A percentile compares a stretch with the other conserved stretches of the same genome.
These are phyloP conservation scores for Sporisorium graminicola DNA, from an alignment of 1,284 basidiomycete species.

Conservation along the genomic window DNA sequence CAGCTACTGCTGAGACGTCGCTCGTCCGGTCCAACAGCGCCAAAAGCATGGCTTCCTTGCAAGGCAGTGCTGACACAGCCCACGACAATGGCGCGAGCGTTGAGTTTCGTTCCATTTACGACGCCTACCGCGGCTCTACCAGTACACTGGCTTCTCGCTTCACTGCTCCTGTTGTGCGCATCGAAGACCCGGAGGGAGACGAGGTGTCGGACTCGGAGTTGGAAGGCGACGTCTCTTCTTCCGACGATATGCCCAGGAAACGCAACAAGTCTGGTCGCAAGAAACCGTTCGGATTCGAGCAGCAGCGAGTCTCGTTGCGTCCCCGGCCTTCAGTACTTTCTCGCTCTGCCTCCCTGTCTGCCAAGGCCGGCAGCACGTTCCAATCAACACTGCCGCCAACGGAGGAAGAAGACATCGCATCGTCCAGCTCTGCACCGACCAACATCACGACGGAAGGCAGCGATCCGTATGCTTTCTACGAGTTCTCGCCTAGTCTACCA, in stretches of 20 bases:
- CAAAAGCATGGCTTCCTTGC: neutral
- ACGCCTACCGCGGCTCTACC: slow-evolving; percentile 28
- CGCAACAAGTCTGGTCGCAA: slow-evolving; percentile 34
- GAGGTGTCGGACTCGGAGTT: slow-evolving; percentile 31
- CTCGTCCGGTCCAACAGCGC: slow-evolving; percentile 14
- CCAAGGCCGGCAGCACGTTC: slow-evolving; percentile 19
- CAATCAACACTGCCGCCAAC: slow-evolving; percentile 8
- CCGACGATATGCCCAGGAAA: slow-evolving; percentile 38
- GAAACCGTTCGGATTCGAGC: slow-evolving; percentile 40
- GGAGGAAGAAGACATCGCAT: slow-evolving; percentile 4
- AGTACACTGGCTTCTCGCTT: slow-evolving; percentile 30
- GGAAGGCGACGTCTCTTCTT: slow-evolving; percentile 11
- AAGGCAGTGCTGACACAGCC: slow-evolving; percentile 2
- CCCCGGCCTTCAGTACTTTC: neutral
- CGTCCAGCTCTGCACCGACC: neutral
- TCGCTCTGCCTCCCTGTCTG: slow-evolving; percentile 9
- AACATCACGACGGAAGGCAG: neutral
- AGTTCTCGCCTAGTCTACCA: slow-evolving; percentile 59
- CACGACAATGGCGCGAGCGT: neutral
- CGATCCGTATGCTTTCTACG: slow-evolving; percentile 56
- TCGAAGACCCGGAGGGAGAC: slow-evolving; percentile 43
- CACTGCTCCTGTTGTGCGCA: slow-evolving; percentile 33
- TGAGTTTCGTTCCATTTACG: slow-evolving; percentile 36
- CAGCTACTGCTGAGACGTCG: slow-evolving; percentile 24
- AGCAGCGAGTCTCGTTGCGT: slow-evolving; percentile 42